Evolutionary conservation across 805 yeast species (phyloP).

Genomic region (Candida wancherniae): DNA sequence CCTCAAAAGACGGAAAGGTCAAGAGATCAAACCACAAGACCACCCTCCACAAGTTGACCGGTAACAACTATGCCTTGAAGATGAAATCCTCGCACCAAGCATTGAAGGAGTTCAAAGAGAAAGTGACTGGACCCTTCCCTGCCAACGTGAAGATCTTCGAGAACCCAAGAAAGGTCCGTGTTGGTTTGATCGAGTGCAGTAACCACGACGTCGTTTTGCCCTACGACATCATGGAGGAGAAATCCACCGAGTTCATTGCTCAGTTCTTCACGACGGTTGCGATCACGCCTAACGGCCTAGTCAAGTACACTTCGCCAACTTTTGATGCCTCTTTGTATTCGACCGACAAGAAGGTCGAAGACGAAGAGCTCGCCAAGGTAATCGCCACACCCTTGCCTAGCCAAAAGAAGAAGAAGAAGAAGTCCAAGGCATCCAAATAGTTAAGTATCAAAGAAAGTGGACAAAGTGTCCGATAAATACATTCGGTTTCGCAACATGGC

Average conservation of each 20-base stretch:
- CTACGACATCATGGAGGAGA: slow-evolving; percentile 64
- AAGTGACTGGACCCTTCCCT: slow-evolving; percentile 60
- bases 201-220: slow-evolving; percentile 63
- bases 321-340: slow-evolving; percentile 46
- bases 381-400: slow-evolving; percentile 15
- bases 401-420: slow-evolving; percentile 12
- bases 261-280: slow-evolving; percentile 75
- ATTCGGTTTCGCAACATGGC: too few species aligned
- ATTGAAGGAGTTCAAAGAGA: slow-evolving; percentile 62
- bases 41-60: slow-evolving; percentile 68
- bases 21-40: slow-evolving; percentile 56
- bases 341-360: slow-evolving; percentile 52
- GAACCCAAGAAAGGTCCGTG: slow-evolving; percentile 66
- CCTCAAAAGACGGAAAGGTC: slow-evolving; percentile 64
- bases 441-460: neutral
- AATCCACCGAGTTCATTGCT: slow-evolving; percentile 61
- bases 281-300: slow-evolving; percentile 66
- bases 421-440: too few species aligned
- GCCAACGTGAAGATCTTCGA: slow-evolving; percentile 60
- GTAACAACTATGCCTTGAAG: slow-evolving; percentile 62
- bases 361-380: slow-evolving; percentile 37
- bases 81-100: slow-evolving; percentile 66
- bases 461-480: neutral
- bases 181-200: slow-evolving; percentile 69
- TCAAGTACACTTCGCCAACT: slow-evolving; percentile 55